phyloP scores from a whole-genome alignment of 2,329 filamentous ascomycete species.

The Cladosporium oxysporum region DNA sequence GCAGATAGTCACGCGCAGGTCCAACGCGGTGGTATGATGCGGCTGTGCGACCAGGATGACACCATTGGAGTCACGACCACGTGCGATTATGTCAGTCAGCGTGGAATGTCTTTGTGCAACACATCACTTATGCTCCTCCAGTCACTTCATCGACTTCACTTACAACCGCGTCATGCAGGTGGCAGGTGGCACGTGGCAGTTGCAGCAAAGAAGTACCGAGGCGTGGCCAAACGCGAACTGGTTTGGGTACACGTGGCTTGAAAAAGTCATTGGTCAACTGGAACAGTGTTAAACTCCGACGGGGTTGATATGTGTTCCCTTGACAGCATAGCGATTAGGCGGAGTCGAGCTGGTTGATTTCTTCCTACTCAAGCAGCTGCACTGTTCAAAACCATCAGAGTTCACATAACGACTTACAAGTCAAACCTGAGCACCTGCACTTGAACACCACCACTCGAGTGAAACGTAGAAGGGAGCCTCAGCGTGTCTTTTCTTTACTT shows the following conservation, averaged over 20 bases:
- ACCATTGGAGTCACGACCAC: slow-evolving; percentile 8
- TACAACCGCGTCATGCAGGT: neutral
- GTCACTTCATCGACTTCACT: slow-evolving; percentile 60
- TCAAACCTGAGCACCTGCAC: neutral
- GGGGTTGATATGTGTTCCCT: neutral
- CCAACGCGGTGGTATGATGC: slow-evolving; percentile 79
- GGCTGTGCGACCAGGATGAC: slow-evolving; percentile 67
- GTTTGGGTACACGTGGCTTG: neutral
- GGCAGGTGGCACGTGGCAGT: neutral
- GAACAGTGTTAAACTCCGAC: neutral
- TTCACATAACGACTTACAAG: neutral
- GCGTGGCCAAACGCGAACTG: neutral
- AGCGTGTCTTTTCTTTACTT: slow-evolving; percentile 66
- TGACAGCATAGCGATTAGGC: neutral
- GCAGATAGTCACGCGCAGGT: slow-evolving; percentile 64
- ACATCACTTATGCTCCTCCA: slow-evolving; percentile 44
- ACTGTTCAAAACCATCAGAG: too few relatives aligned
- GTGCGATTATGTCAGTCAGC: slow-evolving; percentile 16
- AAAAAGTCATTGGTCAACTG: neutral
- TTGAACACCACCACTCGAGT: neutral
- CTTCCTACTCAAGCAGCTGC: neutral
- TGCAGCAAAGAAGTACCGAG: neutral
- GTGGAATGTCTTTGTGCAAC: neutral
- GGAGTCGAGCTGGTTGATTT: neutral
- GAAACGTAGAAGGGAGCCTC: neutral